Conservation (phyloP, 768 basidiomycete genomes). For the Gelatoporia subvermispora region DNA sequence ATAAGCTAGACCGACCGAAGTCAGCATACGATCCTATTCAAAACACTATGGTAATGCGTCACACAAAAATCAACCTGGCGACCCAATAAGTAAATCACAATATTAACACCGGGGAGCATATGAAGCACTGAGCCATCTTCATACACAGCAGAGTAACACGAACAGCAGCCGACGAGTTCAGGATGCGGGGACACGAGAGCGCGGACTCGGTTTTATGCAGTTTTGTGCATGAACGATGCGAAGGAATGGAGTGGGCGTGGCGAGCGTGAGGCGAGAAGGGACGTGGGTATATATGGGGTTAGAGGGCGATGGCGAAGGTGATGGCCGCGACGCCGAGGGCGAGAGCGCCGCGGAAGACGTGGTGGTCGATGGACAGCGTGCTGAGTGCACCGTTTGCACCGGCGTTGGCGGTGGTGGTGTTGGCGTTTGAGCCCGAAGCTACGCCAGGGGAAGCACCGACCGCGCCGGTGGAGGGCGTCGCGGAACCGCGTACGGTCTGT, state of each 20-base stretch:
- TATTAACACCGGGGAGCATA: not conserved
- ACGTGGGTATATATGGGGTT: not conserved
- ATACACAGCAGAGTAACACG: not conserved
- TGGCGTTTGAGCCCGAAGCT: not conserved
- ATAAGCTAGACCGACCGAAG: not conserved
- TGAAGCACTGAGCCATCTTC: not conserved
- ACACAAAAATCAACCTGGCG: not conserved
- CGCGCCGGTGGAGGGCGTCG: not conserved
- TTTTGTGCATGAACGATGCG: not conserved
- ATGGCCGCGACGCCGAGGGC: slow-evolving; percentile 18
- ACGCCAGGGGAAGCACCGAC: not conserved
- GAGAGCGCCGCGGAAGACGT: slow-evolving; percentile 13
- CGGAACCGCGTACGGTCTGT: not conserved
- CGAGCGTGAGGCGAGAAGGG: not conserved
- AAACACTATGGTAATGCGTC: not conserved
- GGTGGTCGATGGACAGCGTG: slow-evolving; percentile 10
- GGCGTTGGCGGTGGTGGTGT: not conserved
- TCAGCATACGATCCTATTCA: not conserved
- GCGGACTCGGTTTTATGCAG: not conserved
- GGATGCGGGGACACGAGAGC: not conserved
- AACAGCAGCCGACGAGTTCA: not conserved
- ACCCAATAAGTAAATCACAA: not conserved
- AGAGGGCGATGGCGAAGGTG: slow-evolving; percentile 19
- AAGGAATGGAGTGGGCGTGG: not conserved
- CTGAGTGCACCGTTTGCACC: slow-evolving; percentile 9